Evolutionary conservation across 345 rosid species (phyloP).

Genomic region (Leavenworthia alabamica): DNA sequence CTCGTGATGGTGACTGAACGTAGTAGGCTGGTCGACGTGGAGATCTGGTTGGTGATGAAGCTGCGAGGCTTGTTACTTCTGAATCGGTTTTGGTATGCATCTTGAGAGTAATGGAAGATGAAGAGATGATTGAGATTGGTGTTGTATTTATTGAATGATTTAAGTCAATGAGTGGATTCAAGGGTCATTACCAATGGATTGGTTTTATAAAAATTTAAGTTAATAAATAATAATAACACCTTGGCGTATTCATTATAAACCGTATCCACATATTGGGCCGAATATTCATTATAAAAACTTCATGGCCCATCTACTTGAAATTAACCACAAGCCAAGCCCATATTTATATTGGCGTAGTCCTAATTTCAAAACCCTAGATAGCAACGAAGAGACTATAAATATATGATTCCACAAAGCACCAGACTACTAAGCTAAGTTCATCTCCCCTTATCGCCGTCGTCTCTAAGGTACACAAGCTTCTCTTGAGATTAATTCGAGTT

Average conservation of each 20-base stretch:
- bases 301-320: background rate
- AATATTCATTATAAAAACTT: background rate
- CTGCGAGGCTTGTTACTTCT: conserved; percentile 79
- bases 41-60: conserved; percentile 86
- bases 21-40: conserved; percentile 87
- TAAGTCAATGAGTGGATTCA: background rate
- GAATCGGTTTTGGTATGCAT: conserved; percentile 97
- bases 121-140: background rate
- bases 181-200: background rate
- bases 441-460: background rate
- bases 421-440: background rate
- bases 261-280: no score
- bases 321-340: background rate
- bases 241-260: no score
- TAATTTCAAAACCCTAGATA: background rate
- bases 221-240: no score
- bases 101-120: conserved; percentile 8
- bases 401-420: background rate
- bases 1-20: conserved; percentile 91
- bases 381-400: background rate
- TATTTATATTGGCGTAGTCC: background rate
- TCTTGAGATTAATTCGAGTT: background rate
- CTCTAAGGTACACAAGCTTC: background rate
- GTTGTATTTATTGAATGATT: background rate
- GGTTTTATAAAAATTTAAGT: no score